Percentiles rank a stretch among this genome's conserved stretches.
Evolutionary conservation across 75 land plant species (phyloP).

Genomic region (Selaginella tamariscina): DNA sequence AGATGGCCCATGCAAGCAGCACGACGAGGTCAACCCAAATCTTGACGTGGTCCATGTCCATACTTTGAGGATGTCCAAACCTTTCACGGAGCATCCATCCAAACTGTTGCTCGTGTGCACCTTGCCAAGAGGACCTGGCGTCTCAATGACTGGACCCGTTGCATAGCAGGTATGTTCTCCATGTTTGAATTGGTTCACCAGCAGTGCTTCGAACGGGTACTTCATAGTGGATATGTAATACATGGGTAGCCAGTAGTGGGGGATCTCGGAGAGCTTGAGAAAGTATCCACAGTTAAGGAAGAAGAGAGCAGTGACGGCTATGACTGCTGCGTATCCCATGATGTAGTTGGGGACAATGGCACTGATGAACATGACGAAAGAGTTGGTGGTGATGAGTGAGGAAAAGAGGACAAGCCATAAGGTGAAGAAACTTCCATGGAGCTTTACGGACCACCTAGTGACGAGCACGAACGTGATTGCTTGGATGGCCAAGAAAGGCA

Average conservation of each 20-base stretch:
- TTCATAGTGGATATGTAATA: conserved; percentile 47
- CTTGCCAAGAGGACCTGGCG: conserved; percentile 36
- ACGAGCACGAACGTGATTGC: conserved; percentile 37
- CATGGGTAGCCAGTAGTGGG: conserved; percentile 41
- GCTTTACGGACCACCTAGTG: conserved; percentile 18
- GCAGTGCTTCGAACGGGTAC: conserved; percentile 44
- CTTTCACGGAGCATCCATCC: conserved; percentile 16
- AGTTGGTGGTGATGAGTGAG: conserved; percentile 31
- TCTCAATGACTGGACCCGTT: background rate
- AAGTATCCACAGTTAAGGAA: conserved; percentile 47
- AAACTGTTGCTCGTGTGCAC: conserved; percentile 6
- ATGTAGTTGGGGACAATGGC: conserved; percentile 48
- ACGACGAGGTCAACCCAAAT: conserved; percentile 41
- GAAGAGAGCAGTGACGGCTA: conserved; percentile 42
- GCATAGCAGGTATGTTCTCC: background rate
- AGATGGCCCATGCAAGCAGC: conserved; percentile 46
- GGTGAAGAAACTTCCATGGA: conserved; percentile 24
- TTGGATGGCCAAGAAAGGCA: conserved; percentile 43
- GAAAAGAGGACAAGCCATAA: conserved; percentile 30
- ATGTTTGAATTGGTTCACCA: conserved; percentile 31
- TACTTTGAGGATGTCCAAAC: conserved; percentile 16
- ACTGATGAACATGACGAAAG: conserved; percentile 42
- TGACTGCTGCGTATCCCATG: conserved; percentile 48
- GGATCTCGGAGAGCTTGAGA: conserved; percentile 27
- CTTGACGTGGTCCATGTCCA: conserved; percentile 25